phyloP scores from a whole-genome alignment of 2,329 filamentous ascomycete species.

The Cladosporium cucumerinum region DNA sequence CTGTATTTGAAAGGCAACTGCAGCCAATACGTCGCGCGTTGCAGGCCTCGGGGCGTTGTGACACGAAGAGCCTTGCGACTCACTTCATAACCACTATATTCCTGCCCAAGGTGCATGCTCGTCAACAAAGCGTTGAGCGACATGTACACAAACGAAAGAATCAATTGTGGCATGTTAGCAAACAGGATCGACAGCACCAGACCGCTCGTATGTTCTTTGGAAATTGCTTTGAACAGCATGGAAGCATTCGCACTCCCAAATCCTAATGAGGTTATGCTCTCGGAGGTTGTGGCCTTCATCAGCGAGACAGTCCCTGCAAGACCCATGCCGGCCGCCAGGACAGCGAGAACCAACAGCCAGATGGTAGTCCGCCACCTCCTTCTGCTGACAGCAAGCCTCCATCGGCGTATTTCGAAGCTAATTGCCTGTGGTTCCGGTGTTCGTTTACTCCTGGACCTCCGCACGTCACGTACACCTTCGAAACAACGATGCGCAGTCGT shows the following conservation, averaged over 20 bases:
- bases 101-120: slow-evolving; percentile 44
- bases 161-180: slow-evolving; percentile 48
- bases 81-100: slow-evolving; percentile 44
- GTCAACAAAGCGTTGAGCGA: slow-evolving; percentile 47
- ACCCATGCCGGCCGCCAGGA: too few relatives aligned
- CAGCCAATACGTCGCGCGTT: slow-evolving; percentile 42
- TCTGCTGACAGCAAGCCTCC: background rate
- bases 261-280: background rate
- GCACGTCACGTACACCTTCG: too few relatives aligned
- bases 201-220: too few relatives aligned
- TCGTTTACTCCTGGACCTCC: too few relatives aligned
- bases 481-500: slow-evolving; percentile 16
- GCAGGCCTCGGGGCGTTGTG: slow-evolving; percentile 35
- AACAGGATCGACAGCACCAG: slow-evolving; percentile 32
- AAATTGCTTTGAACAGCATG: background rate
- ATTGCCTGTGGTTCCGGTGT: background rate
- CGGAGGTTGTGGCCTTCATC: too few relatives aligned
- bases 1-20: slow-evolving; percentile 39
- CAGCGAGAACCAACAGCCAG: too few relatives aligned
- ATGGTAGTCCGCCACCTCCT: background rate
- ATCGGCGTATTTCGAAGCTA: background rate
- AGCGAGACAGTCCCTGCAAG: too few relatives aligned
- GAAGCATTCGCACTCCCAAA: background rate
- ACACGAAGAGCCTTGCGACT: slow-evolving; percentile 38
- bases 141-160: slow-evolving; percentile 48